These are phyloP conservation scores for Neovahlkampfia damariscottae DNA, from an alignment of 78 protist genomes.

Conservation along the genomic window DNA sequence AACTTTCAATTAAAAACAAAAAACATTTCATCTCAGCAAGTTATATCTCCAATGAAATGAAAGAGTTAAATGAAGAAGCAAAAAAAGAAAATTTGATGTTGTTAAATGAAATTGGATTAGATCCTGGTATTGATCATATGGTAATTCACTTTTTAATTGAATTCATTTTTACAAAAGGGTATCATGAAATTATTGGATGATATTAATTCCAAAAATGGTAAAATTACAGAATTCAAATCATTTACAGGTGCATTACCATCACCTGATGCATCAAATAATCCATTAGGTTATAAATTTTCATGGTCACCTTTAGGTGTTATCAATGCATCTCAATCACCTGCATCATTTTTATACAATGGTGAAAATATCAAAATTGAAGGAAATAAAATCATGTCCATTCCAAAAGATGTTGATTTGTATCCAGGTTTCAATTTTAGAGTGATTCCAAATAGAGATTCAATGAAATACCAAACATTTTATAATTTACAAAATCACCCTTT, in stretches of 20 bases:
- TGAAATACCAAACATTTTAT: background rate
- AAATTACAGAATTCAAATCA: constrained; percentile 14
- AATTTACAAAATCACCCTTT: background rate
- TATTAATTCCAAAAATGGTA: constrained; percentile 9
- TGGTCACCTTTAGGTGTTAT: constrained; percentile 74
- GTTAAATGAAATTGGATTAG: constrained; percentile 43
- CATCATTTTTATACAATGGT: constrained; percentile 11
- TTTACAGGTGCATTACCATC: constrained; percentile 74
- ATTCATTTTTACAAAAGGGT: too few relatives aligned
- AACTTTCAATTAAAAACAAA: constrained; percentile 6
- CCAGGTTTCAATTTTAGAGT: constrained; percentile 3
- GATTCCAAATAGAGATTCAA: constrained; percentile 26
- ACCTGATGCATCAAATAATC: constrained; percentile 60
- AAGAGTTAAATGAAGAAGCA: background rate
- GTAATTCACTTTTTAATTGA: too few relatives aligned
- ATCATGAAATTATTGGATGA: background rate
- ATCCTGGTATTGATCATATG: constrained; percentile 52
- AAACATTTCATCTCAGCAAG: constrained; percentile 31
- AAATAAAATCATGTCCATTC: background rate
- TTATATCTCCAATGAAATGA: constrained; percentile 42
- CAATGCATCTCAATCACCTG: constrained; percentile 24
- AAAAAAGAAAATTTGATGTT: background rate
- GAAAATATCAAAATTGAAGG: background rate
- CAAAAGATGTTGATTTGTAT: background rate
- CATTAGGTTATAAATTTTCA: constrained; percentile 67